These are phyloP conservation scores for Metschnikowia cerradonensis DNA, from an alignment of 805 yeast species.

Conservation along the genomic window DNA sequence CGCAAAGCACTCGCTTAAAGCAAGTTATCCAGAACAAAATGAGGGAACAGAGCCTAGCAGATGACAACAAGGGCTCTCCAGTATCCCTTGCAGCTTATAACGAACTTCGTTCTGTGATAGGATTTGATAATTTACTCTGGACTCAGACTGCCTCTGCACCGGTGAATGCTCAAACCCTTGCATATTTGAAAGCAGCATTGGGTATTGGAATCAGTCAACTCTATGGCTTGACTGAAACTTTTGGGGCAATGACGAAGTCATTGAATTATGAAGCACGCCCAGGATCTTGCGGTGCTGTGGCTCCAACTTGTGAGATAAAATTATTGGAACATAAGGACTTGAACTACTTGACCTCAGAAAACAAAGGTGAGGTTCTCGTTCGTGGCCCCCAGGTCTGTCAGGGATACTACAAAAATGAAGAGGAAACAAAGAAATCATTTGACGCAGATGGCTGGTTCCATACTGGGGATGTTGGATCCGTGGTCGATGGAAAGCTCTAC, in stretches of 20 bases:
- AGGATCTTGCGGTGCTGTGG: slow-evolving; percentile 58
- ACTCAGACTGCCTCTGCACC: slow-evolving; percentile 25
- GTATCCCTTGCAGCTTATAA: slow-evolving; percentile 16
- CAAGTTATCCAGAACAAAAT: slow-evolving; percentile 25
- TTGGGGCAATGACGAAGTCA: slow-evolving; percentile 48
- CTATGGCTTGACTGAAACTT: slow-evolving; percentile 65
- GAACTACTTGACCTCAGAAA: slow-evolving; percentile 32
- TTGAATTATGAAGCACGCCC: slow-evolving; percentile 39
- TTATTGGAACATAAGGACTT: slow-evolving; percentile 59
- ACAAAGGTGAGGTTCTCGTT: slow-evolving; percentile 45
- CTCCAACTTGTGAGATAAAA: slow-evolving; percentile 48
- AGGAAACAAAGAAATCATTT: slow-evolving; percentile 49
- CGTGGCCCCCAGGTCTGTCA: slow-evolving; percentile 61
- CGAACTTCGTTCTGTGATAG: slow-evolving; percentile 11
- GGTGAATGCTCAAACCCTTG: slow-evolving; percentile 15
- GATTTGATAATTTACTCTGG: slow-evolving; percentile 18
- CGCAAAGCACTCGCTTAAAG: slow-evolving; percentile 21
- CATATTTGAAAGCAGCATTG: slow-evolving; percentile 41
- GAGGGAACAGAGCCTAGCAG: slow-evolving; percentile 28
- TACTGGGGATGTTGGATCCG: slow-evolving; percentile 46
- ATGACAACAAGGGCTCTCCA: slow-evolving; percentile 23
- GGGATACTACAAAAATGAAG: slow-evolving; percentile 51
- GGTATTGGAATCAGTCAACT: slow-evolving; percentile 60
- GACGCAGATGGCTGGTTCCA: slow-evolving; percentile 43
- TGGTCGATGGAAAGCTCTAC: slow-evolving; percentile 45